Evolutionary conservation across 2,329 filamentous ascomycete species (phyloP).

Genomic region (Magnaporthiopsis rhizophila): DNA sequence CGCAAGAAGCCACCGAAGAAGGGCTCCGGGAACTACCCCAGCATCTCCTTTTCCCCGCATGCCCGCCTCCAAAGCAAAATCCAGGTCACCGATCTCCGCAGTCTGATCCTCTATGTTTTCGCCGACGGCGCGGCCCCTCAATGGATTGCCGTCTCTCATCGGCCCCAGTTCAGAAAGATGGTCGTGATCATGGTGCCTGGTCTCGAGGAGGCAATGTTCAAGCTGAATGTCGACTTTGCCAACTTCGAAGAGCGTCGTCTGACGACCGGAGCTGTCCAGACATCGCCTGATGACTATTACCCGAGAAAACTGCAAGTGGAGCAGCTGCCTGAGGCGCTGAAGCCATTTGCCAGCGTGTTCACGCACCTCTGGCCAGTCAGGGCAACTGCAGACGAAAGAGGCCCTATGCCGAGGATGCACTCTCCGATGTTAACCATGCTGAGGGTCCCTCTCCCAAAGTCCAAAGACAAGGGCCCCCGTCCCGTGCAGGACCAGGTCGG

Average conservation of each 20-base stretch:
- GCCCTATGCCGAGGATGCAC: slow-evolving; percentile 63
- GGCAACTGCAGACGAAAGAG: slow-evolving; percentile 72
- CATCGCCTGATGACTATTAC: slow-evolving; percentile 52
- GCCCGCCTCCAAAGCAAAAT: slow-evolving; percentile 54
- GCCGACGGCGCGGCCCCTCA: slow-evolving; percentile 57
- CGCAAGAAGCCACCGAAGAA: slow-evolving; percentile 52
- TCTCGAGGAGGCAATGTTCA: slow-evolving; percentile 84
- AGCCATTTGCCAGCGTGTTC: slow-evolving; percentile 74
- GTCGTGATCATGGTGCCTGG: slow-evolving; percentile 90
- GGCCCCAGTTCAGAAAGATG: slow-evolving; percentile 64
- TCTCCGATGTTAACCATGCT: slow-evolving; percentile 84
- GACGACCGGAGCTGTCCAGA: slow-evolving; percentile 21
- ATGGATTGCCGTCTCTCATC: slow-evolving; percentile 56
- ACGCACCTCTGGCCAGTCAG: slow-evolving; percentile 82
- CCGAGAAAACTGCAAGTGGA: slow-evolving; percentile 45
- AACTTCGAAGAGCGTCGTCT: slow-evolving; percentile 28
- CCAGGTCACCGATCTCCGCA: slow-evolving; percentile 54
- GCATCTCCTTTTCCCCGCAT: slow-evolving; percentile 48
- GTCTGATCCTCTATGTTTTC: slow-evolving; percentile 57
- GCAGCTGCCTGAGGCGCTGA: slow-evolving; percentile 43
- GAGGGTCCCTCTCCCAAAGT: slow-evolving; percentile 62
- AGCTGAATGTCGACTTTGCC: slow-evolving; percentile 44
- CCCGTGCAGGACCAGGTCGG: slow-evolving; percentile 54
- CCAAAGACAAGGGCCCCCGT: slow-evolving; percentile 54
- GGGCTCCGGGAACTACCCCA: slow-evolving; percentile 49